Base-by-base conservation (phyloP, 805 yeast species). In the Candida fluviatilis region DNA sequence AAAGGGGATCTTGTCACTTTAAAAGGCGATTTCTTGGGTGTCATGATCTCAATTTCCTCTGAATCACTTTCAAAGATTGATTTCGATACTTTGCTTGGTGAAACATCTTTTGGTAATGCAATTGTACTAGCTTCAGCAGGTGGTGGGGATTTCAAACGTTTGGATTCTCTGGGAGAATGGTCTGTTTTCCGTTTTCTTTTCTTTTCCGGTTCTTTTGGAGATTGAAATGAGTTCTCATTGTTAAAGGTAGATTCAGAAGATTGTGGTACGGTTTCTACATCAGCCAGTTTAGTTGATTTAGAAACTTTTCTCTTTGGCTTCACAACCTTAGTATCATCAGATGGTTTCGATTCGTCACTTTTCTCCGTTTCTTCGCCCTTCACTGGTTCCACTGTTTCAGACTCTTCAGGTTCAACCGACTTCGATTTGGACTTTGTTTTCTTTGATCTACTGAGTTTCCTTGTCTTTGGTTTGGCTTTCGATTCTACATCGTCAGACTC, bases 341-440 rank as follows among this genome's bases (percentile, higher is more conserved):
- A n/a, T n/a, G n/a, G n/a, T n/a, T 21, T 21, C n/a, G 15, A 26
- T 26, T 26, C 29, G 13, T 8, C 5, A 5, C 25, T n/a, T 18
- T 27, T 21, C 35, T 40, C 7, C 36, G 37, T 10, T 40, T 34
- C 18, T 21, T 28, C 26, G 27, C 23, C 24, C 16, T 19, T 28
- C 28, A 15, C 23, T 12, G 24, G 13, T 18, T 14, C 17, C 4
- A 49, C 46, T 38, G 54, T 49, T 40, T 43, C 51, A 14, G n/a
- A 27, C n/a, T 19, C 32, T 32, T 18, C 23, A 7, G 24, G 13
- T 18, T 14, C 17, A 4, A 49, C 46, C 38, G 54, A 49, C 40
- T 43, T 52, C 15, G n/a, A 27, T 19, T 34, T 37, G 29, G 17
- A 18, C 18, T 27, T 38, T 35, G 24, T 26, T 25, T 19, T 31